phyloP scores from a whole-genome alignment of 2,329 filamentous ascomycete species.

The Diaporthe sp. region DNA sequence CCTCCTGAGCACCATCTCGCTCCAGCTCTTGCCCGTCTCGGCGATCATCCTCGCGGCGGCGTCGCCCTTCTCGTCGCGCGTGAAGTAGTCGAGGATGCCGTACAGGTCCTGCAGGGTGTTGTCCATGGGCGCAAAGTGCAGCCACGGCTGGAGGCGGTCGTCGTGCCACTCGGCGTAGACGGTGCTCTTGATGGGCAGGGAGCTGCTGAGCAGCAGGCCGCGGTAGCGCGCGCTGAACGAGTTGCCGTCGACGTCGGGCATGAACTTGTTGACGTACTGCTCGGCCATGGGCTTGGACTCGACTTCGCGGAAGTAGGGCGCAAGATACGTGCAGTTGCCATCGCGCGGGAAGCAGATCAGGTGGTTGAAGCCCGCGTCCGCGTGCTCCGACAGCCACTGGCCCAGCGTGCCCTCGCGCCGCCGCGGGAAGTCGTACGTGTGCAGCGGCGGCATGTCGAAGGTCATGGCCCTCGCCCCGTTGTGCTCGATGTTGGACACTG shows the following conservation, averaged over 20 bases:
- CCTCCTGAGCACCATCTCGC: slow-evolving; percentile 70
- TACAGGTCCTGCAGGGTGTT: slow-evolving; percentile 78
- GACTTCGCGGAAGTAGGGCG: slow-evolving; percentile 52
- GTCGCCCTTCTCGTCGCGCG: slow-evolving; percentile 66
- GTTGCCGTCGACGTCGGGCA: slow-evolving; percentile 81
- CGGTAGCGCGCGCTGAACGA: slow-evolving; percentile 74
- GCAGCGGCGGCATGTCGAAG: slow-evolving; percentile 61
- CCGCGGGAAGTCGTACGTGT: slow-evolving; percentile 59
- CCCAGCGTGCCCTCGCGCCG: slow-evolving; percentile 54
- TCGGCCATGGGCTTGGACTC: slow-evolving; percentile 58
- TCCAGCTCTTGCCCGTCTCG: slow-evolving; percentile 71
- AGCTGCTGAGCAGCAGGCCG: slow-evolving; percentile 74
- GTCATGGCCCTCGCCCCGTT: slow-evolving; percentile 57
- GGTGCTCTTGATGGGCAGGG: slow-evolving; percentile 78
- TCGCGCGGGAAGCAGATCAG: slow-evolving; percentile 53
- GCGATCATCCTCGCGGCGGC: slow-evolving; percentile 72
- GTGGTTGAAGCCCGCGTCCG: slow-evolving; percentile 61
- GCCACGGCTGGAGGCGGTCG: slow-evolving; percentile 76
- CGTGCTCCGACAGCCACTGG: slow-evolving; percentile 56
- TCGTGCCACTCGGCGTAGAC: slow-evolving; percentile 84
- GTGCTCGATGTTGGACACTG: slow-evolving; percentile 63
- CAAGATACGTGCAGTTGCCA: slow-evolving; percentile 56
- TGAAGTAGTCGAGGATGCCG: slow-evolving; percentile 75
- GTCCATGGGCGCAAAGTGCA: slow-evolving; percentile 80
- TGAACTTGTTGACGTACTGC: slow-evolving; percentile 72